Percentiles rank a stretch among this genome's conserved stretches.
These are phyloP conservation scores for Xylaria sp. DNA, from an alignment of 2,329 filamentous ascomycete species.

Conservation along the genomic window DNA sequence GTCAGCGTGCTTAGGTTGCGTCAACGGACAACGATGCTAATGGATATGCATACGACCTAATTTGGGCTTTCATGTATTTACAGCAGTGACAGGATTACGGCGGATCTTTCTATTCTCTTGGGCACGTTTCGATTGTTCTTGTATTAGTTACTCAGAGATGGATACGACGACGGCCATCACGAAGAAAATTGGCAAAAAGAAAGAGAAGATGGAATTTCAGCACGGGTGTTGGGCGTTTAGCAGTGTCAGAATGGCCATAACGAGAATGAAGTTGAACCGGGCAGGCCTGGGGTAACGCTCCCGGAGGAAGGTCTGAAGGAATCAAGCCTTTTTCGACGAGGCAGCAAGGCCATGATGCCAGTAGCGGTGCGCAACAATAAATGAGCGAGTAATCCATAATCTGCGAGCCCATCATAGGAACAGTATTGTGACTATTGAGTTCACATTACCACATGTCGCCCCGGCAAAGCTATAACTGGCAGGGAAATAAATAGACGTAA, in stretches of 20 bases:
- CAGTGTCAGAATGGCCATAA: conserved; percentile 19
- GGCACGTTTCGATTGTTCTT: conserved; percentile 32
- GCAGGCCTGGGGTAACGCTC: conserved; percentile 12
- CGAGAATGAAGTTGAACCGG: conserved; percentile 30
- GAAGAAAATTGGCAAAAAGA: conserved; percentile 11
- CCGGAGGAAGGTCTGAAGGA: conserved; percentile 17
- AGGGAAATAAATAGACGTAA: background rate
- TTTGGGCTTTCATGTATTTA: conserved; percentile 29
- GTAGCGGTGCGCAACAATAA: conserved; percentile 15
- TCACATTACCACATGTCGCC: background rate
- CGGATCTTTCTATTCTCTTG: conserved; percentile 17
- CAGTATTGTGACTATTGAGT: background rate
- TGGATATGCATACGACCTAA: conserved; percentile 12
- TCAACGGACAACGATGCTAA: conserved; percentile 28
- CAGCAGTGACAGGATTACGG: conserved; percentile 16
- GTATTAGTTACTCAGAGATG: conserved; percentile 32
- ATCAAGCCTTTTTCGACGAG: conserved; percentile 1
- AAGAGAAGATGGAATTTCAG: conserved; percentile 23
- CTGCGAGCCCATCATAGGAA: background rate
- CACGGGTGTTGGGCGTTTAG: conserved; percentile 37
- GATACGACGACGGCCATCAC: conserved; percentile 6
- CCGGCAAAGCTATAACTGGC: background rate
- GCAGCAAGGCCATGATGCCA: background rate
- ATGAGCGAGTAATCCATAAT: conserved; percentile 33
- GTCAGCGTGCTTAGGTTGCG: conserved; percentile 48